phyloP scores from a whole-genome alignment of 805 yeast species.

The Zygosaccharomyces rouxii region DNA sequence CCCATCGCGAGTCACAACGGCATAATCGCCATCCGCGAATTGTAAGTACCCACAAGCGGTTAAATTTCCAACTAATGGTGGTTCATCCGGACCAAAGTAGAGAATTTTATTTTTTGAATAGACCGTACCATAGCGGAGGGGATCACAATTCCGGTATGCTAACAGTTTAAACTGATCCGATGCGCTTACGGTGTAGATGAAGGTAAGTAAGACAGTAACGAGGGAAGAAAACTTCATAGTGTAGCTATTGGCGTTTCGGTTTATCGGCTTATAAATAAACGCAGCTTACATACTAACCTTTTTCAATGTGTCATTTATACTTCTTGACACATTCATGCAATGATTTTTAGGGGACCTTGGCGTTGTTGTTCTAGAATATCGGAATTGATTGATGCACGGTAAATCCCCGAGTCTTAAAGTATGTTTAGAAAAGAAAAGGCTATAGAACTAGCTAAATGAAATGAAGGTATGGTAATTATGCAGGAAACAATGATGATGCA shows the following conservation, averaged over 20 bases:
- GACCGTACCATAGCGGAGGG: not conserved
- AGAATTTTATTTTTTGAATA: not conserved
- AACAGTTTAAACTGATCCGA: not conserved
- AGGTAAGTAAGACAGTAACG: not conserved
- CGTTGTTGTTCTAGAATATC: not conserved
- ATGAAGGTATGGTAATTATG: not conserved
- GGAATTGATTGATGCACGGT: not conserved
- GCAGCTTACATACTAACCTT: too few relatives aligned
- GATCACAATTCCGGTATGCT: not conserved
- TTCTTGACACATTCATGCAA: not conserved
- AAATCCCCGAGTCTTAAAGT: not conserved
- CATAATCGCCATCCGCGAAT: constrained; percentile 32
- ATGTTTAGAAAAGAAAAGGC: not conserved
- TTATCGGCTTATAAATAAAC: not conserved
- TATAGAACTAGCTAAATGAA: not conserved
- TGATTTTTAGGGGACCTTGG: not conserved
- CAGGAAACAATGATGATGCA: not conserved
- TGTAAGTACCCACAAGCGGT: constrained; percentile 34
- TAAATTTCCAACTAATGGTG: not conserved
- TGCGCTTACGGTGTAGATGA: not conserved
- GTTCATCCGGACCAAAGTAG: not conserved
- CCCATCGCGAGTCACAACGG: constrained; percentile 26
- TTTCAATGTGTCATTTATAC: not conserved
- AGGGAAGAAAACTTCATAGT: not conserved
- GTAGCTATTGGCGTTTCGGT: not conserved